A percentile compares a stretch with the other conserved stretches of the same genome.
phyloP scores from a whole-genome alignment of 73 alveolate genomes.

The Loxodes magnus region DNA sequence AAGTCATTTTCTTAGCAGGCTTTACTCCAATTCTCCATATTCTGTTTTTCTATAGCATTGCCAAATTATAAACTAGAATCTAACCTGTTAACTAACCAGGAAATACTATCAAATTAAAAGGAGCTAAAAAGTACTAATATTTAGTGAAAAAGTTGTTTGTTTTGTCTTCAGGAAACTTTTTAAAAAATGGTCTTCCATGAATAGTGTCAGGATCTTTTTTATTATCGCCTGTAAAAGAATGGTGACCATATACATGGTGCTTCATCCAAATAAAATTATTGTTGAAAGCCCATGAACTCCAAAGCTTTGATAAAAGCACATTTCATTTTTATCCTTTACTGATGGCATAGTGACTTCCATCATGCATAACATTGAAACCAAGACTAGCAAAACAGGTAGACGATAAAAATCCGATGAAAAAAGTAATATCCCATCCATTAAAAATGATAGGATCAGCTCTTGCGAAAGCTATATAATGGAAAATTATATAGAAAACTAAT shows the following conservation, averaged over 20 bases:
- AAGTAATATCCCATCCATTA: no score
- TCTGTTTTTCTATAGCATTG: neutral
- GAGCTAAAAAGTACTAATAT: neutral
- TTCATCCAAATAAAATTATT: conserved; percentile 10
- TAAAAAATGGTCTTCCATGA: conserved; percentile 11
- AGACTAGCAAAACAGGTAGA: neutral
- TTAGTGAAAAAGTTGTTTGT: neutral
- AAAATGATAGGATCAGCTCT: no score
- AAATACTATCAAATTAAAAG: conserved; percentile 1
- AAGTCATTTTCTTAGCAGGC: no score
- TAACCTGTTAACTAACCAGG: conserved; percentile 13
- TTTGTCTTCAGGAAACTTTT: conserved; percentile 12
- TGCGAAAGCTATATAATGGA: no score
- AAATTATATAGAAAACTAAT: no score
- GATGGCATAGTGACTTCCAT: conserved; percentile 10
- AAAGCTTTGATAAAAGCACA: conserved; percentile 2
- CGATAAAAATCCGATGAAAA: conserved; percentile 1
- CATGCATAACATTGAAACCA: conserved; percentile 16
- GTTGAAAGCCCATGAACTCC: conserved; percentile 1
- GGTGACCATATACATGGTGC: conserved; percentile 16
- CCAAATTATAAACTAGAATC: conserved; percentile 2
- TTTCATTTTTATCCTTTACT: conserved; percentile 3
- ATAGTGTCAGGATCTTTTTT: conserved; percentile 16
- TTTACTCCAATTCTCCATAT: no score
- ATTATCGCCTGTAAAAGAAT: conserved; percentile 12